Evolutionary conservation across 176 grass and related monocot genomes (phyloP), one percentile per base, ranked within the genome.

Genomic region (Oryza glumipatula): DNA sequence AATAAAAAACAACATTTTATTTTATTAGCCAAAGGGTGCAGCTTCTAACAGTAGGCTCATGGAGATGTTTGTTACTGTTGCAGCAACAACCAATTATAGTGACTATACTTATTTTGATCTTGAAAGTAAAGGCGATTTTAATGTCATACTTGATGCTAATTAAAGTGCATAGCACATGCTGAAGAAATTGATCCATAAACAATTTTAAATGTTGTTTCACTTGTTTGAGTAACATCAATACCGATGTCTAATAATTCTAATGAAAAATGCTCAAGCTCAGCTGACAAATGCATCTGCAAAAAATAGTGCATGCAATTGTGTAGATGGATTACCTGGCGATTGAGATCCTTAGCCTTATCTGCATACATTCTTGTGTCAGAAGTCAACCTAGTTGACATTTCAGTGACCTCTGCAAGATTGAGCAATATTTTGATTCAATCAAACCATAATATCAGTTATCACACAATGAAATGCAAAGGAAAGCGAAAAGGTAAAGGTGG

Each of bases 261-360:
- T 60, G 12, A 36, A 7, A 30, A 82, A 75, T 71, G 43, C 52
- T 79, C 22, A 33, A 33, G 48, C 41, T 12, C 17, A 77, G 22
- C 49, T 22, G 39, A 22, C 38, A 67, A 79, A 72, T 56, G 33
- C 67, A 60, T 58, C 33, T 74, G 51, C 6, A 19, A 84, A 23
- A 41, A 74, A 72, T 33, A 49, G 19, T 48, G 48, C 32, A 24
- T 70, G 52, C 30, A 21, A 86, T 52, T 45, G 23, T 80, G 52
- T 21, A 88, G 5, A 70, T 13, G 28, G 26, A 72, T 81, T 81
- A 97, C 94, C 94, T 97, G 94, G 32, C 94, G 83, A 88, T 97
- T 94, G 77, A 97, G 86, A 76, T 97, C 92, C 90, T 94, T 97
- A n/a, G 92, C 94, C 86, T 97, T 97, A 65, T 97, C 84, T 70